Base-by-base conservation (phyloP, 305 asterid species). In the Nicotiana rustica region DNA sequence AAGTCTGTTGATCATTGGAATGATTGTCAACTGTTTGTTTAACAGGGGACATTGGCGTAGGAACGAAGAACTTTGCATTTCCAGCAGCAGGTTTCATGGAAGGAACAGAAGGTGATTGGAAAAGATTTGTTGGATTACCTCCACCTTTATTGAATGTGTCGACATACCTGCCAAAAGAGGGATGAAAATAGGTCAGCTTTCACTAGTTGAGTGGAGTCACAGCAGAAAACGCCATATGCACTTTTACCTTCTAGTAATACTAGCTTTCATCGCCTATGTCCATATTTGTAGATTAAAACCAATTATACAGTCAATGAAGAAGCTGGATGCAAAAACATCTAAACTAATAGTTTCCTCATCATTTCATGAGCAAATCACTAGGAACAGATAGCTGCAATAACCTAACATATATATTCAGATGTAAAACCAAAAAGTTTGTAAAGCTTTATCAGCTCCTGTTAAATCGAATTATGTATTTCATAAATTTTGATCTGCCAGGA, bases 91-190 rank as follows among this genome's bases (percentile, higher is more conserved):
- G 93, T 88, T 90, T 93, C 8, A 79, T 55, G 44, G 98, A 83
- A 76, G 96, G 86, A 82, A 80, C 85, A 55, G 93, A 49, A 5
- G 97, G 96, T 1, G 98, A 92, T 81, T 89, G 97, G 87, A 90
- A 92, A 52, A 89, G 52, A 86, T 86, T 89, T 29, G 92, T 82
- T 14, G 92, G 80, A 82, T 87, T 91, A 21, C 96, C 94, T 62
- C 96, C 92, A 41, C 97, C 99, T 90, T 86, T 84, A 86, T 93
- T 95, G 80, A 95, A 95, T 76, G 99, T 92, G 86, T 95, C 99
- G 2, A 95, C 99, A 9, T 95, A 95, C 93, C 99, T 95, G 96
- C 59, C 85, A 70, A 82, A 64, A 81, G 62, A 19, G 64, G 66
- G 79, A 29, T 17, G 70, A 79, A 13, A 31, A 33, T 18, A 33